phyloP scores from a whole-genome alignment of 176 grass and related monocot genomes.

The Areca catechu region DNA sequence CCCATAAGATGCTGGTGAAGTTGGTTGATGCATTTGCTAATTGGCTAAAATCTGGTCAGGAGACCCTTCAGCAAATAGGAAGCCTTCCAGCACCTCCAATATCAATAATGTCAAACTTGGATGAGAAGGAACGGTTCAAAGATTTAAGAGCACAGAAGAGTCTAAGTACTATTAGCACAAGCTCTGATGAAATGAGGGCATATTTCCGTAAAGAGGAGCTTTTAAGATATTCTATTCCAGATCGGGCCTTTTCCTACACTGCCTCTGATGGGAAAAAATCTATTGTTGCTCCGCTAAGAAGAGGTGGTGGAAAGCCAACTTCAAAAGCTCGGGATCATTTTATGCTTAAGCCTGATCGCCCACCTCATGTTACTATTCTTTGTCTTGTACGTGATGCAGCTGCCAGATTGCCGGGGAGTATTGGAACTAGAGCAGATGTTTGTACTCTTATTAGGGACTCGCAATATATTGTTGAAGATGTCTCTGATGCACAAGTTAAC shows the following conservation, averaged over 20 bases:
- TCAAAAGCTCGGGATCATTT: slow-evolving; percentile 96
- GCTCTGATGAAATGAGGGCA: slow-evolving; percentile 69
- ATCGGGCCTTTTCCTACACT: slow-evolving; percentile 96
- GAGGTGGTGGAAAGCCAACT: slow-evolving; percentile 91
- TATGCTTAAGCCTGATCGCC: slow-evolving; percentile 90
- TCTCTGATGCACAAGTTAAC: slow-evolving; percentile 71
- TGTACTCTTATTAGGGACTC: slow-evolving; percentile 94
- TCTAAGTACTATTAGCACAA: slow-evolving; percentile 81
- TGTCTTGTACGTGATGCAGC: slow-evolving; percentile 97
- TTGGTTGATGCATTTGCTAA: slow-evolving; percentile 99
- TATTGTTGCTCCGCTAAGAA: slow-evolving; percentile 88
- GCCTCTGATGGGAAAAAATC: slow-evolving; percentile 95
- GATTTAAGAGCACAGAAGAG: slow-evolving; percentile 96
- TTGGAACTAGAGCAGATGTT: slow-evolving; percentile 97
- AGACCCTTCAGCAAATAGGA: slow-evolving; percentile 98
- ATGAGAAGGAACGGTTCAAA: slow-evolving; percentile 96
- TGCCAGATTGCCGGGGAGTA: slow-evolving; percentile 77
- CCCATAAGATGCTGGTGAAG: slow-evolving; percentile 99
- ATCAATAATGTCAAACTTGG: slow-evolving; percentile 70
- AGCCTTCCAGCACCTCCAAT: slow-evolving; percentile 73
- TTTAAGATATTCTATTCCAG: slow-evolving; percentile 94
- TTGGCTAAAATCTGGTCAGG: slow-evolving; percentile 97
- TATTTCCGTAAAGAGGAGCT: slow-evolving; percentile 89
- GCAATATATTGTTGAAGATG: slow-evolving; percentile 78
- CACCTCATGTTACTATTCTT: slow-evolving; percentile 93